Base-by-base conservation (phyloP, 208 protist species). In the Polymyxa betae region DNA sequence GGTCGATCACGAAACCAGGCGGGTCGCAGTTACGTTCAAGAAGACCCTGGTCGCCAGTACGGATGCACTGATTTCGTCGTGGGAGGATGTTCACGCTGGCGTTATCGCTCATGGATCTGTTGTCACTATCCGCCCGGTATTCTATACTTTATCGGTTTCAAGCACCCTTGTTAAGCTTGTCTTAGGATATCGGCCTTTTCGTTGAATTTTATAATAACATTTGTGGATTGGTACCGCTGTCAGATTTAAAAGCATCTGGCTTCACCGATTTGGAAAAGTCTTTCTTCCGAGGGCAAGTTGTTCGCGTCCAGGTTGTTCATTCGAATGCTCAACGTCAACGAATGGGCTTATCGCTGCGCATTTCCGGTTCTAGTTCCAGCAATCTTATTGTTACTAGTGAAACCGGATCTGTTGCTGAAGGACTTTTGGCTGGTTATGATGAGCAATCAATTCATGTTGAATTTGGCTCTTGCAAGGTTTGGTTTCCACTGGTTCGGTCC, bases 121-220 rank as follows among this genome's bases (percentile, higher is more conserved):
- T n/a, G 35, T 20, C 72, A n/a, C 72, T n/a, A 43, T 82, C 72
- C 16, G 29, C 16, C 54, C 5, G n/a, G 49, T 5, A 29, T 24
- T 60, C 49, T 60, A 5, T 24, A 5, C 49, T 5, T 24, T 60
- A 60, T 60, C 49, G 49, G 12, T 24, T 24, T 24, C 24, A 5
- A 24, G 5, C 5, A 29, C 24, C 49, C 49, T 24, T 24, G 5
- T 60, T 60, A 60, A 5, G 24, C 49, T 60, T 29, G 5, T 5
- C 24, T 60, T 24, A 60, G 49, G 49, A 60, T 5, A 82, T 40
- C 72, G 72, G 72, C 35, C 16, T 82, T 5, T 82, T 82, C 40
- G 72, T 82, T n/a, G 16, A 82, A 35, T 82, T 82, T n/a, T 82
- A 82, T 35, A 43, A 43, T 43, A n/a, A n/a, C n/a, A n/a, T 82